Evolutionary conservation across 768 basidiomycete species (phyloP), one percentile per base, ranked within the genome.

Genomic region (Amanita rubescens): DNA sequence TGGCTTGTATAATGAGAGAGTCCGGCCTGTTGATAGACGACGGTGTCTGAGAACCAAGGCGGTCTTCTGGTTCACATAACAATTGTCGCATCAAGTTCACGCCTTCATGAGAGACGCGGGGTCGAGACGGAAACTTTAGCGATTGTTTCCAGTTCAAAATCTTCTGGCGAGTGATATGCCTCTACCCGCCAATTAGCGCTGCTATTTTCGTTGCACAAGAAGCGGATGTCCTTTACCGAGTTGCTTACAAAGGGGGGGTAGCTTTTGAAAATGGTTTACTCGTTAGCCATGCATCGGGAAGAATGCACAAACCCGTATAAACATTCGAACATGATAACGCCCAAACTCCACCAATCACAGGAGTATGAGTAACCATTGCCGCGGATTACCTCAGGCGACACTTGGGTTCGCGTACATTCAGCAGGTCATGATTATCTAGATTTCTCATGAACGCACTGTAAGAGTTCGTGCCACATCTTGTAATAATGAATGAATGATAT

Each of bases 281-380:
- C 50, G 24, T 14, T 55, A 51, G 58, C 46, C 51, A 61, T 51
- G 46, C 24, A 51, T 43, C 38, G 43, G 43, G 33, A 44, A 55
- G 48, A 53, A 49, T 59, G 65, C 55, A 75, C 83, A 58, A 66
- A 90, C 87, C 89, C 90, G 62, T 93, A 94, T 67, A 96, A 74
- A 66, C 90, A 93, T 68, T 97, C 94, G 63, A 87, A 97, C 84
- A 93, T 90, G 66, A 99, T 97, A 51, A 96, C 88, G 11, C 94
- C 94, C 43, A 97, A 79, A 70, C 89, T 92, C 95, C 95, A 99
- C 94, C 94, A 98, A 65, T 98, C 95, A 65, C 93, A 95, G 33
- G 87, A 89, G 70, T 90, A 94, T 35, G 87, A 83, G 69, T 98
- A 97, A 22, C 94, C 94, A 64, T 90, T 87, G 19, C 89, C 88